Evolutionary conservation across 768 basidiomycete species (phyloP), one percentile per base, ranked within the genome.

Genomic region (Albatrellus ellisii): DNA sequence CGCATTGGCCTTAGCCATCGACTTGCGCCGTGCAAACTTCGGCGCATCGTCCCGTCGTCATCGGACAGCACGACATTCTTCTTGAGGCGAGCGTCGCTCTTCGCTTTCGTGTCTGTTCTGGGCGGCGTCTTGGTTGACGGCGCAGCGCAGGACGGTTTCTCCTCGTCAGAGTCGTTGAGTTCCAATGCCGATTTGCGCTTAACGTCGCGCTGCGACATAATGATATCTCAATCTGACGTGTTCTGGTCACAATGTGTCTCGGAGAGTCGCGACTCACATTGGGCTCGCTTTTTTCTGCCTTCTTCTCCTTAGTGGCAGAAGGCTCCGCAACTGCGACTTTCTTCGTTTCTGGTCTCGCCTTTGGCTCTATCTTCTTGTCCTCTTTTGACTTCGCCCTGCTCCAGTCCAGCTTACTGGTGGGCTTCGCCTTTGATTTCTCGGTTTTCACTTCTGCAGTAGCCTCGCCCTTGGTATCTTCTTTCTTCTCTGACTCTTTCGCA

Each of bases 1-100:
- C 2, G 58, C 56, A 49, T 65, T 66, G 25, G 55, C 51, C 41
- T 51, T 59, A 43, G 42, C 45, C 42, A 57, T 57, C 39, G 46
- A 44, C 54, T 58, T 62, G 34, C 60, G 51, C 52, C 65, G 67
- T 39, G 62, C 55, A n/a, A n/a, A n/a, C n/a, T n/a, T n/a, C 53
- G 59, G 50, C 26, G 55, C 59, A 10, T 67, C 66, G 0, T 66
- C 12, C 73, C 79, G 20, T 79, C 77, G 3, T 77, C 73, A 42
- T 84, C 82, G 0, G 79, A 81, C 11, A 77, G 33, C 8, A 79
- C 52, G 15, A 68, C 62, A 3, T 64, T 64, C 37, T 65, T 73
- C 52, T 68, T 70, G 28, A 72, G 52, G 21, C 66, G 64, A 21
- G 59, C 52, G 8, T 51, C 24, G 18, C 45, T 34, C 32, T 46